phyloP scores from a whole-genome alignment of 2,329 filamentous ascomycete species.

The Xylaria sp. region DNA sequence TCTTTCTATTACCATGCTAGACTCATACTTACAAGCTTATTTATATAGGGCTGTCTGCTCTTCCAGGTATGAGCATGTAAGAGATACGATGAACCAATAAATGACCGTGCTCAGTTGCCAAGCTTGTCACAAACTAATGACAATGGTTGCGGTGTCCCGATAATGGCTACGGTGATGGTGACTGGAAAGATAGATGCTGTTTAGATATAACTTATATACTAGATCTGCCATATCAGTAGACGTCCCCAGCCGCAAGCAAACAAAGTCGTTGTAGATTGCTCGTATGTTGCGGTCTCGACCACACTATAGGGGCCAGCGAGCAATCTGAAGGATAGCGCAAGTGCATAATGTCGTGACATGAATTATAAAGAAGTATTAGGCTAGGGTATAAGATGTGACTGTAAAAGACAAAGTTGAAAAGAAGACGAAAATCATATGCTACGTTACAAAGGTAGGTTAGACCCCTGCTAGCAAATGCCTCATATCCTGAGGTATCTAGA shows the following conservation, averaged over 20 bases:
- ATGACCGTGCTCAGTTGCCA: background rate
- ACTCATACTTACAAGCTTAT: slow-evolving; percentile 1
- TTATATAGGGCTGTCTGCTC: slow-evolving; percentile 39
- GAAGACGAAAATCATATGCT: too few species aligned
- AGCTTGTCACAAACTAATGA: background rate
- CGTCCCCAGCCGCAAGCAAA: too few species aligned
- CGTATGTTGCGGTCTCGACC: too few species aligned
- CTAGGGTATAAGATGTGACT: too few species aligned
- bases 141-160: background rate
- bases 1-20: rapidly evolving
- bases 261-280: background rate
- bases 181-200: background rate
- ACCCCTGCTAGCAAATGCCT: too few species aligned
- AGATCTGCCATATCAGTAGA: background rate
- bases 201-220: background rate
- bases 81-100: background rate
- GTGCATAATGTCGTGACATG: too few species aligned
- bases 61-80: slow-evolving; percentile 39
- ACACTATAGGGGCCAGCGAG: too few species aligned
- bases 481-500: too few species aligned
- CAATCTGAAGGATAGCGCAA: too few species aligned
- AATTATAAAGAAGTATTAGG: too few species aligned
- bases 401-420: too few species aligned
- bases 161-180: background rate
- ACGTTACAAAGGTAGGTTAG: too few species aligned